phyloP scores from a whole-genome alignment of 2,329 filamentous ascomycete species.

The Penicillium sp. region DNA sequence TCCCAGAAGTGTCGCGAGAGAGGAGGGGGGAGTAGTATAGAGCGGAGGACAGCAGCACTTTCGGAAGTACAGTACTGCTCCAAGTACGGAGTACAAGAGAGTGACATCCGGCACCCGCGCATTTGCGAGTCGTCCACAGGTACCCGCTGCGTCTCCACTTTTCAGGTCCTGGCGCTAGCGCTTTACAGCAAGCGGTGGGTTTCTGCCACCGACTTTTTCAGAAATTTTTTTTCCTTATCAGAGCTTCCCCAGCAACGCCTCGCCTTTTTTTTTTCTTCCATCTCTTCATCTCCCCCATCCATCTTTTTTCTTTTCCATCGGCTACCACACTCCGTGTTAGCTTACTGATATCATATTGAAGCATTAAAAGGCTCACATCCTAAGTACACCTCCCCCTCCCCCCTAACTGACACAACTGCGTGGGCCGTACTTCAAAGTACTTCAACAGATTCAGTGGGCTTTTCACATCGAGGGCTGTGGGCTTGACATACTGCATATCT shows the following conservation, averaged over 20 bases:
- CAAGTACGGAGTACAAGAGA: too few relatives aligned
- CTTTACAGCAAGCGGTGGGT: slow-evolving; percentile 26
- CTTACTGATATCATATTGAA: slow-evolving; percentile 4
- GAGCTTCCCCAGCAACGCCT: slow-evolving; percentile 24
- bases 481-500: slow-evolving; percentile 42
- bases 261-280: slow-evolving; percentile 23
- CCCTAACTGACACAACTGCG: slow-evolving; percentile 34
- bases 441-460: slow-evolving; percentile 40
- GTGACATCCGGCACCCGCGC: too few relatives aligned
- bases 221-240: slow-evolving; percentile 30
- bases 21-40: too few relatives aligned
- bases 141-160: slow-evolving; percentile 21
- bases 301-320: slow-evolving; percentile 13
- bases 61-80: too few relatives aligned
- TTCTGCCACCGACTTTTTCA: slow-evolving; percentile 31
- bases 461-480: slow-evolving; percentile 45
- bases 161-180: slow-evolving; percentile 19
- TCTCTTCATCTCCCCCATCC: slow-evolving; percentile 21
- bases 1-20: too few relatives aligned
- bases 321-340: slow-evolving; percentile 17
- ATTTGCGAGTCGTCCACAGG: slow-evolving; percentile 6
- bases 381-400: slow-evolving; percentile 19
- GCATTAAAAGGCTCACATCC: slow-evolving; percentile 14
- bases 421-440: slow-evolving; percentile 35
- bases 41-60: too few relatives aligned